These are phyloP conservation scores for Colletotrichum karsti DNA, from an alignment of 2,329 filamentous ascomycete species.

Conservation along the genomic window DNA sequence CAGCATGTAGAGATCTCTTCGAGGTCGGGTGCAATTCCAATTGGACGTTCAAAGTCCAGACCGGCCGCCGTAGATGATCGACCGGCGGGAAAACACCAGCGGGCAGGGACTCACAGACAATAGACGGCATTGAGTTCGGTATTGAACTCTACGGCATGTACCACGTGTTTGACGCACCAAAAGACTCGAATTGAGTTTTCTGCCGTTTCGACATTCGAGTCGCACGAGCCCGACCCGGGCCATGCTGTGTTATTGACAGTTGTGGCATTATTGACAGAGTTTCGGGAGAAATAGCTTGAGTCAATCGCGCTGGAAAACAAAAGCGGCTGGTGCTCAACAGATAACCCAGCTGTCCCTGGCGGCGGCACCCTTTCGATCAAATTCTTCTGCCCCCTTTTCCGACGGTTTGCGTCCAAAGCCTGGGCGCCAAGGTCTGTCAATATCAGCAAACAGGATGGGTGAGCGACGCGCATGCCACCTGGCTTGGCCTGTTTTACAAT, in stretches of 20 bases:
- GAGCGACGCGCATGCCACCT: background rate
- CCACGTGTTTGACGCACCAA: background rate
- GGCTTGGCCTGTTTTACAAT: background rate
- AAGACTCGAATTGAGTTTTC: background rate
- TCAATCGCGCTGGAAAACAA: background rate
- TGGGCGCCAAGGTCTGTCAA: constrained; percentile 12
- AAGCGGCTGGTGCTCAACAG: background rate
- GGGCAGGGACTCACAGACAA: background rate
- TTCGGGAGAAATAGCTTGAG: constrained; percentile 14
- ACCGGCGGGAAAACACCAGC: background rate
- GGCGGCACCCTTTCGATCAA: background rate
- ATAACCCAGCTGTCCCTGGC: background rate
- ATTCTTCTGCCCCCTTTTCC: background rate
- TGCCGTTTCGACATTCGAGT: background rate
- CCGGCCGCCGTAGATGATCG: background rate
- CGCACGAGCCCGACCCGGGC: background rate
- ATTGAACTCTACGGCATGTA: background rate
- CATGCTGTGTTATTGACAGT: background rate
- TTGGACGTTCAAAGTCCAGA: background rate
- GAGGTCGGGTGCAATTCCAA: background rate
- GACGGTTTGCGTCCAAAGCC: background rate
- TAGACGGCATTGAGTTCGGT: background rate
- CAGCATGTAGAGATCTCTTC: background rate
- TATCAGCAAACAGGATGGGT: background rate
- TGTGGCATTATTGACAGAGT: constrained; percentile 11